Base-by-base conservation (phyloP, 805 yeast genomes). In the Barnettozyma californica region DNA sequence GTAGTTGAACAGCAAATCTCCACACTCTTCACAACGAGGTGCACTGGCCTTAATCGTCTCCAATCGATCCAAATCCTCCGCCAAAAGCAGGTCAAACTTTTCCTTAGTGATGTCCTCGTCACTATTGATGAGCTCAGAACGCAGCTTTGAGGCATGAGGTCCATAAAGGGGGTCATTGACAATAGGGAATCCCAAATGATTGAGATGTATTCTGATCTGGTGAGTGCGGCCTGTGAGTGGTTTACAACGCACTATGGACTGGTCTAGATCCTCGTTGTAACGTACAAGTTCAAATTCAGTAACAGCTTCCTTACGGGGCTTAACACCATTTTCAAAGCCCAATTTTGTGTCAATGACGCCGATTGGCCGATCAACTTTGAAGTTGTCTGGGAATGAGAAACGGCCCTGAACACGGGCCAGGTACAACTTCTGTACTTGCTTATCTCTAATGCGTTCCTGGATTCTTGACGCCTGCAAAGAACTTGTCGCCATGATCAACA, bases 221-320 rank as follows among this genome's bases (percentile, higher is more conserved):
- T 94, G 99, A 0, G 97, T 89, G 59, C 99, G 74, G 0, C 99
- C 99, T 0, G 99, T 92, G 11, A 78, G 68, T 1, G 99, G 99
- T 47, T 71, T 76, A 64, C 98, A 92, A 44, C 81, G 73, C 4
- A 94, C 96, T 26, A 94, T 72, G 2, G 61, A 56, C 21, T 57
- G 50, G 26, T 59, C 43, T 5, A 47, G 21, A 9, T 25, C 23
- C 8, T 35, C 6, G 23, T 45, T 45, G 27, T 52, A 52, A n/a
- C 26, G 36, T 14, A 49, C 11, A 5, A 80, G 65, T 65, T 18
- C 58, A 71, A 57, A 74, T 61, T 1, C 85, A 78, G 66, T 91
- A 88, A 59, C 75, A 87, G n/a, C 86, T 75, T 0, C 88, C 66
- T 42, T 94, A 68, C 44, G 64, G 1, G 52, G 55, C 44, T 50